Evolutionary conservation across 2,329 filamentous ascomycete species (phyloP).

Genomic region (Pestalotiopsis sp.): DNA sequence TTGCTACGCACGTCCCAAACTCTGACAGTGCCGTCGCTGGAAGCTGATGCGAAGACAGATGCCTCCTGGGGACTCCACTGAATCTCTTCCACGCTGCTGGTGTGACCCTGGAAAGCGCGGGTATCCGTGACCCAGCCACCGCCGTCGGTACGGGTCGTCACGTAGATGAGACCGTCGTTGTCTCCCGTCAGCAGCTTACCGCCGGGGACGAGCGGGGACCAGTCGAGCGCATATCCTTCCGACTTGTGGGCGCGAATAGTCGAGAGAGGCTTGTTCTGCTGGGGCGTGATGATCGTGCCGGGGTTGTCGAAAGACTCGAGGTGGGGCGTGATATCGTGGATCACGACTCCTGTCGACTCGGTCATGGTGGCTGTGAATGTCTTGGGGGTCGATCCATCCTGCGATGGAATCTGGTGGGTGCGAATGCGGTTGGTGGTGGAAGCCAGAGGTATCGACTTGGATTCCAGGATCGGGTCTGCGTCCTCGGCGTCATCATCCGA

Average conservation of each 20-base stretch:
- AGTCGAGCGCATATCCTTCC: constrained; percentile 97
- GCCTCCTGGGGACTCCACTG: constrained; percentile 95
- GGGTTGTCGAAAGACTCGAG: constrained; percentile 88
- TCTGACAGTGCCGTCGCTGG: constrained; percentile 91
- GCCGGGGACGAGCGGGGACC: constrained; percentile 79
- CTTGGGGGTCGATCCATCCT: constrained; percentile 71
- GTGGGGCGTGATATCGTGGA: constrained; percentile 93
- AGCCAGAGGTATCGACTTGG: constrained; percentile 81
- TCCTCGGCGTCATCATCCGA: constrained; percentile 77
- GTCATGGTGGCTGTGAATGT: constrained; percentile 92
- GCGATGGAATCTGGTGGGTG: constrained; percentile 75
- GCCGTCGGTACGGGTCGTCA: constrained; percentile 82
- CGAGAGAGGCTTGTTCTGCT: constrained; percentile 85
- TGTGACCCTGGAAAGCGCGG: constrained; percentile 81
- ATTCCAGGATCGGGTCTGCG: constrained; percentile 89
- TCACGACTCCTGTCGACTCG: constrained; percentile 84
- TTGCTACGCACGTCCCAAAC: constrained; percentile 96
- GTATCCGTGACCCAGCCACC: constrained; percentile 89
- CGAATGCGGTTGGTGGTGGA: constrained; percentile 95
- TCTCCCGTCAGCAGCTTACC: constrained; percentile 93
- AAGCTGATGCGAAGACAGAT: constrained; percentile 92
- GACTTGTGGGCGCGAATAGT: constrained; percentile 89
- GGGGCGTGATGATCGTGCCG: constrained; percentile 75
- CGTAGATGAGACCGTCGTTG: constrained; percentile 85
- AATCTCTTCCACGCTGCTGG: constrained; percentile 85